Evolutionary conservation across 768 basidiomycete species (phyloP).

Genomic region (Boletus rufocinnamomeus): DNA sequence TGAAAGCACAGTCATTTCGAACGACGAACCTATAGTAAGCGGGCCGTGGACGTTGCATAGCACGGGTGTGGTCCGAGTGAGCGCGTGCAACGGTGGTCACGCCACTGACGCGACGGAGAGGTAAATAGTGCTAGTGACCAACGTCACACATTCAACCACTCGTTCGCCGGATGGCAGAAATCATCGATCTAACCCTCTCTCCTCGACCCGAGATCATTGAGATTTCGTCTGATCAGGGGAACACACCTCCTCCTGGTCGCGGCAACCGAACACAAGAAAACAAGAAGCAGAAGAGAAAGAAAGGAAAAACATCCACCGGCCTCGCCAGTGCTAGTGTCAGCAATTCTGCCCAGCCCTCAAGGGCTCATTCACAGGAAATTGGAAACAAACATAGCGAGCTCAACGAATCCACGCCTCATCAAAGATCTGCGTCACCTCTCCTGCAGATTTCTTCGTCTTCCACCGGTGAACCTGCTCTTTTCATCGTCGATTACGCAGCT

Average conservation of each 20-base stretch:
- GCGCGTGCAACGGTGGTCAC: not conserved
- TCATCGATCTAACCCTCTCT: conserved; percentile 38
- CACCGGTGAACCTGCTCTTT: conserved; percentile 34
- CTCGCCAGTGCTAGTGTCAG: conserved; percentile 13
- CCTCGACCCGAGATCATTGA: conserved; percentile 34
- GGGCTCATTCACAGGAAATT: conserved; percentile 20
- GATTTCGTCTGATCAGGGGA: conserved; percentile 30
- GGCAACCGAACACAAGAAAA: conserved; percentile 15
- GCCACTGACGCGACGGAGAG: no score
- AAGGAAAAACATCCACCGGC: conserved; percentile 26
- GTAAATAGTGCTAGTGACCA: not conserved
- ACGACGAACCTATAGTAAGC: not conserved
- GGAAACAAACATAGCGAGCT: conserved; percentile 6
- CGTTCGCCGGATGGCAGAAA: conserved; percentile 28
- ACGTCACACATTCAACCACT: not conserved
- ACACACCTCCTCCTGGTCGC: conserved; percentile 4
- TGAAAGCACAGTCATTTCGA: not conserved
- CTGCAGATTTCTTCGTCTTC: conserved; percentile 21
- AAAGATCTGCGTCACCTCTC: conserved; percentile 44
- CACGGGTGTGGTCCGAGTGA: not conserved
- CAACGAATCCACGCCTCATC: conserved; percentile 26
- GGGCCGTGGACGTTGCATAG: not conserved
- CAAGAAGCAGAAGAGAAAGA: conserved; percentile 32
- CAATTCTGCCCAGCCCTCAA: conserved; percentile 23
- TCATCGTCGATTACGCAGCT: conserved; percentile 53